Percentiles rank a stretch among this genome's conserved stretches.
Conservation (phyloP, 176 grass and related monocot species). For the Leersia perrieri region DNA sequence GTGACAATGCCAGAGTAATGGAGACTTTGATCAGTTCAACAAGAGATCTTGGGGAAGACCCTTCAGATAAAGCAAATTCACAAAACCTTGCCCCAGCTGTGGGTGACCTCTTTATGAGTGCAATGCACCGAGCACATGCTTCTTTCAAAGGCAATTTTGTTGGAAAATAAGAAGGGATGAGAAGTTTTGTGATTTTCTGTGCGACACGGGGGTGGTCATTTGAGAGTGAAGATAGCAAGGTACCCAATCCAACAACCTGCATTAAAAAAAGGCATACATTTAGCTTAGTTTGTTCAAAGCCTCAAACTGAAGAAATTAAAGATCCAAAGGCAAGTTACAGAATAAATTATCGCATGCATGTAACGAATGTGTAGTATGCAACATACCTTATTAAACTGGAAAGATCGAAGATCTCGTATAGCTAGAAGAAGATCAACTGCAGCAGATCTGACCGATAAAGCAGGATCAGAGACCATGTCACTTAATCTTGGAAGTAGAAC, state of each 20-base stretch:
- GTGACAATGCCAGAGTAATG: conserved; percentile 63
- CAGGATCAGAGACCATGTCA: conserved; percentile 62
- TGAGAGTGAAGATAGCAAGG: conserved; percentile 70
- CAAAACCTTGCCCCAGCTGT: conserved; percentile 85
- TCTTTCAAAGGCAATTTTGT: conserved; percentile 67
- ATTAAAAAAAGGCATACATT: conserved; percentile 23
- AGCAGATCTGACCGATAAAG: conserved; percentile 68
- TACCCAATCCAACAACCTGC: conserved; percentile 68
- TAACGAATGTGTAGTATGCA: background rate
- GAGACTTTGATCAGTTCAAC: conserved; percentile 55
- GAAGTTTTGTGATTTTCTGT: conserved; percentile 84
- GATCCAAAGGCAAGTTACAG: background rate
- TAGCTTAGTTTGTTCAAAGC: background rate
- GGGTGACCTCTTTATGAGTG: conserved; percentile 76
- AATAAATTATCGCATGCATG: background rate
- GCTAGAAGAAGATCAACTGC: conserved; percentile 80
- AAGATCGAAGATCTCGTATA: conserved; percentile 68
- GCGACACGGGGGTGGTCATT: conserved; percentile 84
- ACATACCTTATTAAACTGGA: conserved; percentile 84
- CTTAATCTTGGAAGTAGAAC: conserved; percentile 78
- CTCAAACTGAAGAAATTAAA: conserved; percentile 12
- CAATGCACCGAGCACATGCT: conserved; percentile 69
- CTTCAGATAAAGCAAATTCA: conserved; percentile 87
- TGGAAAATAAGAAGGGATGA: conserved; percentile 90
- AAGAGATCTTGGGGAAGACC: conserved; percentile 62